phyloP scores from a whole-genome alignment of 1,284 basidiomycete species.

The Pisolithus thermaeus region DNA sequence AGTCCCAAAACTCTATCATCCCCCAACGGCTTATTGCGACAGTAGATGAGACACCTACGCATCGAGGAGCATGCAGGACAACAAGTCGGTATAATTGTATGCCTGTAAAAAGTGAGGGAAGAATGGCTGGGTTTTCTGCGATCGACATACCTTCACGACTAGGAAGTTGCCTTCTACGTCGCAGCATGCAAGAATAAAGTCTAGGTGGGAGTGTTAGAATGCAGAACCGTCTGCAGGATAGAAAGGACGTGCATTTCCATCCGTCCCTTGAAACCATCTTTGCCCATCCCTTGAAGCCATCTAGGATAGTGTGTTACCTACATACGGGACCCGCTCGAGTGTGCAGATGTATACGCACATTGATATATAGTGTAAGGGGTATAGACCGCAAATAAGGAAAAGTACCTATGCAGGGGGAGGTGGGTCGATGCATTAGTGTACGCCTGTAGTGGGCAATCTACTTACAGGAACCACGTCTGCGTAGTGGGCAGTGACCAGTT shows the following conservation, averaged over 20 bases:
- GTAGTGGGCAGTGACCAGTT: conserved; percentile 76
- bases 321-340: not conserved
- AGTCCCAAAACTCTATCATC: no score
- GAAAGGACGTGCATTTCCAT: conserved; percentile 67
- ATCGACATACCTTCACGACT: conserved; percentile 57
- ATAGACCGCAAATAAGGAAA: conserved; percentile 67
- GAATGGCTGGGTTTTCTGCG: not conserved
- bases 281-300: conserved; percentile 74
- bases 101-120: conserved; percentile 38
- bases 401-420: conserved; percentile 49
- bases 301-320: conserved; percentile 31
- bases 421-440: not conserved
- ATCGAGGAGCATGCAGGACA: conserved; percentile 84
- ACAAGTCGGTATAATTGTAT: conserved; percentile 78
- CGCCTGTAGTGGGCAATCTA: conserved; percentile 9
- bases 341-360: conserved; percentile 38
- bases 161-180: conserved; percentile 85
- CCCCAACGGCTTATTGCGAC: no score
- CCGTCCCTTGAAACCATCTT: conserved; percentile 68
- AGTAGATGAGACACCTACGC: conserved; percentile 43
- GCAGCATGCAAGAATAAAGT: conserved; percentile 69
- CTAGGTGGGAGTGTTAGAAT: conserved; percentile 30
- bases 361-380: conserved; percentile 84
- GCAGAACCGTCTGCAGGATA: conserved; percentile 3
- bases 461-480: conserved; percentile 76